These are phyloP conservation scores for Botrytis pseudocinerea DNA, from an alignment of 2,329 filamentous ascomycete species.

Conservation along the genomic window DNA sequence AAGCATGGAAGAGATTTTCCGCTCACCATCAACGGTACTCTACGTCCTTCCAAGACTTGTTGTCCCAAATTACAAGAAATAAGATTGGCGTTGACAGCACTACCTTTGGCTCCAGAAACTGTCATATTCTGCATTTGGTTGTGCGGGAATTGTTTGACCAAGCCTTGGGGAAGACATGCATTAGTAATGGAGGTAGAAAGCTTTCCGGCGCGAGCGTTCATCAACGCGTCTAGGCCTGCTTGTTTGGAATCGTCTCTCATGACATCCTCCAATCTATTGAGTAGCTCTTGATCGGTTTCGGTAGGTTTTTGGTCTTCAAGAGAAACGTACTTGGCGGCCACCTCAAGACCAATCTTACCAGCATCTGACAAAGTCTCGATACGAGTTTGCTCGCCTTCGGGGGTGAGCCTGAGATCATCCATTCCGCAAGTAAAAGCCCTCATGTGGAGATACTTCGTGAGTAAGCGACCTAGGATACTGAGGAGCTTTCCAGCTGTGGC, in stretches of 20 bases:
- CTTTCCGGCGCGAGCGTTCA: constrained; percentile 67
- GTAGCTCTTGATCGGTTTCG: constrained; percentile 69
- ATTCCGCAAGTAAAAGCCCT: constrained; percentile 96
- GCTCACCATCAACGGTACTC: constrained; percentile 96
- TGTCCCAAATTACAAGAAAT: constrained; percentile 98
- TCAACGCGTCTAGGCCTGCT: constrained; percentile 82
- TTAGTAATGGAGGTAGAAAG: constrained; percentile 79
- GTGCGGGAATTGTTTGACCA: constrained; percentile 89
- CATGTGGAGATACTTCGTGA: constrained; percentile 91
- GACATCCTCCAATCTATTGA: constrained; percentile 81
- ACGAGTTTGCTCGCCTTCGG: constrained; percentile 71
- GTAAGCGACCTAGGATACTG: constrained; percentile 81
- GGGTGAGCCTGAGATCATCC: constrained; percentile 86
- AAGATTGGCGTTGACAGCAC: constrained; percentile 88
- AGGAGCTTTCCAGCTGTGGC: constrained; percentile 82
- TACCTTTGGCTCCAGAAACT: constrained; percentile 91
- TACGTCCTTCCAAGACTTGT: constrained; percentile 89
- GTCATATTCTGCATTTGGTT: constrained; percentile 99
- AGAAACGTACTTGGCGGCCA: constrained; percentile 86
- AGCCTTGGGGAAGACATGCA: constrained; percentile 75
- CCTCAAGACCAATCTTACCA: constrained; percentile 68
- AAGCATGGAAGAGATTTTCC: constrained; percentile 96
- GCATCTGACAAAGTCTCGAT: constrained; percentile 68
- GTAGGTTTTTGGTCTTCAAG: constrained; percentile 64
- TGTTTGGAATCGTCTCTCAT: constrained; percentile 90